A percentile compares a stretch with the other conserved stretches of the same genome.
Evolutionary conservation across 306 rosid species (phyloP).

Genomic region (Cyclanthera cordifolia): DNA sequence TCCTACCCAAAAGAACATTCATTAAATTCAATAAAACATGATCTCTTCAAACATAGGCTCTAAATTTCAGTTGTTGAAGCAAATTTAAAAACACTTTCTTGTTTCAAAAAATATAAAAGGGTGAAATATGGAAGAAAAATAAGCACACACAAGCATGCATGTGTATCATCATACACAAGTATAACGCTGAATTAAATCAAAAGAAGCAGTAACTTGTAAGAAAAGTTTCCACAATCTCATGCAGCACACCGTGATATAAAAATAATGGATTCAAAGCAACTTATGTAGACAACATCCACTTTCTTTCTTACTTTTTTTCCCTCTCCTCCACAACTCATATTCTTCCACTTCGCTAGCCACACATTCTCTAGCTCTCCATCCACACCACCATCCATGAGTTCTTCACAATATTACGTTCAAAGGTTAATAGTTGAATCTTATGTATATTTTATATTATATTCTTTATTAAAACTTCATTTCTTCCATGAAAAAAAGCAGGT

Average conservation of each 20-base stretch:
- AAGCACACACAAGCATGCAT: not conserved
- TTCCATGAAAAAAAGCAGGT: no score
- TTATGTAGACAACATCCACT: no score
- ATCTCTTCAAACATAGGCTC: not conserved
- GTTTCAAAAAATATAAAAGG: not conserved
- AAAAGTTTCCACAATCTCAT: not conserved
- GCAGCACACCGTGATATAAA: not conserved
- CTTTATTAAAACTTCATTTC: no score
- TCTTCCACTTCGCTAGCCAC: no score
- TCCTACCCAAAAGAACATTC: slow-evolving; percentile 46
- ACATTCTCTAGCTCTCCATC: no score
- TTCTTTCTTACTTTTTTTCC: no score
- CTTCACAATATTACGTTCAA: no score
- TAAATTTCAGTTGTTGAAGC: not conserved
- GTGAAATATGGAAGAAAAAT: not conserved
- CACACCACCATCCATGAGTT: no score
- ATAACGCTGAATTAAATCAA: not conserved
- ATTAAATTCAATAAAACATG: not conserved
- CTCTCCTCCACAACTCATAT: no score
- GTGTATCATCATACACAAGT: not conserved
- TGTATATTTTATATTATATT: no score
- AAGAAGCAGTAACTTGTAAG: not conserved
- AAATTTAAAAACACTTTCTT: not conserved
- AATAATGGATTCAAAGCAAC: no score
- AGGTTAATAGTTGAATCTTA: no score